phyloP scores from a whole-genome alignment of 768 basidiomycete species.

The Ramaria sp. region DNA sequence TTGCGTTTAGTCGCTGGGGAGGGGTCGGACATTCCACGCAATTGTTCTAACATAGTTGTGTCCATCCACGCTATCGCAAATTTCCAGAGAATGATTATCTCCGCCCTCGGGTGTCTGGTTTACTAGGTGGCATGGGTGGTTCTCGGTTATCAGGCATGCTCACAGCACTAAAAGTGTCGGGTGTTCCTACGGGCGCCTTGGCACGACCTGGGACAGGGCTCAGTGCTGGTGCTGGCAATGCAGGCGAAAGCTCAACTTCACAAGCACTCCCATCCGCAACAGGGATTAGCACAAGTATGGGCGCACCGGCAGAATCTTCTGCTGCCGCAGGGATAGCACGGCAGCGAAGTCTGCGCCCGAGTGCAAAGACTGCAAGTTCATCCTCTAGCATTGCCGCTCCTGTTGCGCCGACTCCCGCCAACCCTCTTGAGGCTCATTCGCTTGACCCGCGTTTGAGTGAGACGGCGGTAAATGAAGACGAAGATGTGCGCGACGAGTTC shows the following conservation, averaged over 20 bases:
- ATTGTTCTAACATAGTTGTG: conserved; percentile 72
- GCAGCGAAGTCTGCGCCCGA: conserved; percentile 75
- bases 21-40: conserved; percentile 79
- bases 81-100: conserved; percentile 95
- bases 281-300: neutral
- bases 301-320: conserved; percentile 18
- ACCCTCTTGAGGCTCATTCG: conserved; percentile 8
- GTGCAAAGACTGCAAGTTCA: conserved; percentile 46
- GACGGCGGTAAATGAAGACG: conserved; percentile 43
- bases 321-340: conserved; percentile 35
- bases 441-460: conserved; percentile 42
- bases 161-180: conserved; percentile 76
- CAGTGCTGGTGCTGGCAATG: neutral
- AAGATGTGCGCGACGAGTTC: conserved; percentile 62
- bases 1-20: conserved; percentile 85
- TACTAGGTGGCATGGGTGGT: conserved; percentile 33
- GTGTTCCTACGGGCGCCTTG: conserved; percentile 42
- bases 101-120: conserved; percentile 75
- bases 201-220: neutral
- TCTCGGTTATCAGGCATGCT: conserved; percentile 76
- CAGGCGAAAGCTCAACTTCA: conserved; percentile 3
- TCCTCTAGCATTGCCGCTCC: conserved; percentile 10
- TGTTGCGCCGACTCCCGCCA: conserved; percentile 13
- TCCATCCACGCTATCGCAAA: conserved; percentile 98
- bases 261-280: conserved; percentile 17